Conservation (phyloP, 2,329 filamentous ascomycete species). For the Colletotrichum truncatum region DNA sequence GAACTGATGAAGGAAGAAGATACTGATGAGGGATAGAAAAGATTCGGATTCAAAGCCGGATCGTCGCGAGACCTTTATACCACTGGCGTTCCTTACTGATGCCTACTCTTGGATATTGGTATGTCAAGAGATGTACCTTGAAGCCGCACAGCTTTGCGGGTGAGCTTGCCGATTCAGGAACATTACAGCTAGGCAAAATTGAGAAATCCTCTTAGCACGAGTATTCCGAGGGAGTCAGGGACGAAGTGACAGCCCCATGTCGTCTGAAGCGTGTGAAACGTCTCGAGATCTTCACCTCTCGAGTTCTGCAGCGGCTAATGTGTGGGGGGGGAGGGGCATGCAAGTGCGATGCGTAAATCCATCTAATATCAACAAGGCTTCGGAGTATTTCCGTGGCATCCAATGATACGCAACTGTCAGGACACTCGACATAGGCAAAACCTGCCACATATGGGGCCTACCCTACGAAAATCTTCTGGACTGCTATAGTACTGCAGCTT, state of each 20-base stretch:
- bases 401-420: neutral
- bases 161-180: neutral
- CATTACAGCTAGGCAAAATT: neutral
- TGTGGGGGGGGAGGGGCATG: no score
- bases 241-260: slow-evolving; percentile 3
- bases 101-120: neutral
- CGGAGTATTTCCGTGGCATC: neutral
- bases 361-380: neutral
- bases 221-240: neutral
- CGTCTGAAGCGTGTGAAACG: slow-evolving; percentile 17
- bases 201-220: neutral
- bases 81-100: neutral
- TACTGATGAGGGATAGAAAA: neutral
- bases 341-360: neutral
- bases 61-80: slow-evolving; percentile 7
- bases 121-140: neutral
- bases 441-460: neutral
- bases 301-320: neutral
- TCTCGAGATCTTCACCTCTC: slow-evolving; percentile 13
- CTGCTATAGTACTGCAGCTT: neutral
- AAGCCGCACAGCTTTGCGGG: neutral
- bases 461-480: slow-evolving; percentile 8
- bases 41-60: neutral
- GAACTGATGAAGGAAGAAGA: slow-evolving; percentile 2
- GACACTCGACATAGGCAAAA: neutral